Conservation (phyloP, 192 early-diverging fungal species). For the Phycomyces blakesleeanus region DNA sequence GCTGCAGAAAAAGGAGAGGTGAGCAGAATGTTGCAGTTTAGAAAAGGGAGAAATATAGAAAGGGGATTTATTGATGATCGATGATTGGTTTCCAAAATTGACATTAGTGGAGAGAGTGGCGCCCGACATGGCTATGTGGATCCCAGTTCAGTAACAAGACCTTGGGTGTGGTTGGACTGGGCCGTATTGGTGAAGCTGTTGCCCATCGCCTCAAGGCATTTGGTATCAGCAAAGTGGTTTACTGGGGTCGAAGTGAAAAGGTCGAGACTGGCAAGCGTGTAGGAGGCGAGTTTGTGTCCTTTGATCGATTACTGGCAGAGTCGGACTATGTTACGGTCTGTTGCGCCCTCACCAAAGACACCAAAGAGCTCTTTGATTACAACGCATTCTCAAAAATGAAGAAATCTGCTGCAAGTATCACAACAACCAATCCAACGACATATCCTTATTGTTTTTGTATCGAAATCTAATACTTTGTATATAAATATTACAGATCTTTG, state of each 20-base stretch:
- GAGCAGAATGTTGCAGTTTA: neutral
- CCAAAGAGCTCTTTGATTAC: conserved; percentile 67
- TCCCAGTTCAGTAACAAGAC: conserved; percentile 72
- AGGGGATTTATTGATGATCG: too few relatives aligned
- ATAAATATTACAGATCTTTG: conserved; percentile 52
- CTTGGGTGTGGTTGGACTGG: conserved; percentile 81
- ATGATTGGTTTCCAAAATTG: too few relatives aligned
- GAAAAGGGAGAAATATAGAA: neutral
- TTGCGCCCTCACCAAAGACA: conserved; percentile 71
- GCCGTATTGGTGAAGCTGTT: conserved; percentile 75
- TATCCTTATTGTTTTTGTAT: too few relatives aligned
- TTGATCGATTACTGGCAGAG: conserved; percentile 56
- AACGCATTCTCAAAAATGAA: conserved; percentile 70
- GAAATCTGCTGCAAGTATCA: conserved; percentile 41
- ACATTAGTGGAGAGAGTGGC: conserved; percentile 66
- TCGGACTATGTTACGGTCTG: conserved; percentile 75
- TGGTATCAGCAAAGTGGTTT: conserved; percentile 62
- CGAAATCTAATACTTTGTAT: too few relatives aligned
- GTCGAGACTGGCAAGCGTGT: conserved; percentile 42
- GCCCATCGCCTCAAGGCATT: conserved; percentile 68
- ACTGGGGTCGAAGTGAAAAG: conserved; percentile 54
- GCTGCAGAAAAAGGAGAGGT: conserved; percentile 45
- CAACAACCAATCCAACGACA: too few relatives aligned
- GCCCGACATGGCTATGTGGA: conserved; percentile 64
- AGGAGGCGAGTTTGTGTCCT: conserved; percentile 43